Conservation (phyloP, 2,329 filamentous ascomycete genomes). For the Sphaerulina musiva region DNA sequence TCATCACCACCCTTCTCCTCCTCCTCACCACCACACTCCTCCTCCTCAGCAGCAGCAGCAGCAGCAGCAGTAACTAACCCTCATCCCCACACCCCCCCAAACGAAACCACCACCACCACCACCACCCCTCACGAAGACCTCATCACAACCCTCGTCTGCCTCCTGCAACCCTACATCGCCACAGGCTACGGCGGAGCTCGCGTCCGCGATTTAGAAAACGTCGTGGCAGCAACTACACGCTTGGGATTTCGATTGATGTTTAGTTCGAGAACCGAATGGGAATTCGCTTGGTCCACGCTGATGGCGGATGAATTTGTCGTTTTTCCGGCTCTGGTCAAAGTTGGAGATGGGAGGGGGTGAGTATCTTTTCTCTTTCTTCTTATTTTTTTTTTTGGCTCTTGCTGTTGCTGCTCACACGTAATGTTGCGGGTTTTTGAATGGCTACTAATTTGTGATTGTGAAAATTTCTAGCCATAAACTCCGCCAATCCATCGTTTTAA, state of each 20-base stretch:
- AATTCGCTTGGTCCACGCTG: conserved; percentile 18
- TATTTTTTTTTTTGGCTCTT: not conserved
- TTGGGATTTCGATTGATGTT: conserved; percentile 18
- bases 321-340: conserved; percentile 18
- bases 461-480: conserved; percentile 5
- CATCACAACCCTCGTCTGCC: conserved; percentile 7
- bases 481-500: conserved; percentile 12
- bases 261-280: conserved; percentile 17
- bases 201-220: conserved; percentile 15
- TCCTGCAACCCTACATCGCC: conserved; percentile 14
- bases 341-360: conserved; percentile 7
- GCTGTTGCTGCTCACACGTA: too few species aligned
- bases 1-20: too few species aligned
- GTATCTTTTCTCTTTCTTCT: too few species aligned
- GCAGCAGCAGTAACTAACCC: not conserved
- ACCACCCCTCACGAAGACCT: conserved; percentile 10
- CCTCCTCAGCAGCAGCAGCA: too few species aligned
- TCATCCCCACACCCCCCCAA: too few species aligned
- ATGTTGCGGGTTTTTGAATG: too few species aligned
- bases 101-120: not conserved
- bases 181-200: conserved; percentile 13
- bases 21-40: too few species aligned
- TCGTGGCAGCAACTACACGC: conserved; percentile 14
- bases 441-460: too few species aligned
- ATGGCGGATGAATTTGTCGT: conserved; percentile 16